These are phyloP conservation scores for Candida tetrigidarum DNA, from an alignment of 1,139 yeast genomes.

Conservation along the genomic window DNA sequence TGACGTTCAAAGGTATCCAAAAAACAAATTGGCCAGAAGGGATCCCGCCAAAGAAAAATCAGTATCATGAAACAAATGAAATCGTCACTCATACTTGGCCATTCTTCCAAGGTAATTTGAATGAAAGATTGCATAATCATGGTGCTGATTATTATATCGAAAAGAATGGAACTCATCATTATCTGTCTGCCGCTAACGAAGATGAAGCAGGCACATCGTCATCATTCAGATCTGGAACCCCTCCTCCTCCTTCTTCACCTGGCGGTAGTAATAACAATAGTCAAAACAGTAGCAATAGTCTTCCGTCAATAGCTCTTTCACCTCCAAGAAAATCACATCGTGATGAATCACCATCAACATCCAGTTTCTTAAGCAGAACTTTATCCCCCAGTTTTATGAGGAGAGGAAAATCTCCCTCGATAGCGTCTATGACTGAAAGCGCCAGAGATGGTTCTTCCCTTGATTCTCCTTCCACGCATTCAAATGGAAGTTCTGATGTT, in stretches of 20 bases:
- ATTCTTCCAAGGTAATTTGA: constrained; percentile 53
- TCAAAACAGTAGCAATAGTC: neutral
- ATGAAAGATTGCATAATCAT: constrained; percentile 37
- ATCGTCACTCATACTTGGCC: constrained; percentile 91
- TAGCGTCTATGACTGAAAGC: constrained; percentile 24
- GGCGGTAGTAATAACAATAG: neutral
- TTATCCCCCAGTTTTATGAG: constrained; percentile 40
- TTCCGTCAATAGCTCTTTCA: constrained; percentile 1
- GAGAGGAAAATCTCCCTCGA: constrained; percentile 43
- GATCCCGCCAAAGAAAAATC: constrained; percentile 84
- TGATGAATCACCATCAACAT: constrained; percentile 3
- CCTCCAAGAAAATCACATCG: constrained; percentile 9
- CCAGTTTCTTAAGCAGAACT: constrained; percentile 31
- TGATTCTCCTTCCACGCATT: constrained; percentile 16
- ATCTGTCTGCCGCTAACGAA: constrained; percentile 28
- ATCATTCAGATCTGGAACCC: constrained; percentile 23
- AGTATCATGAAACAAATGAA: constrained; percentile 65
- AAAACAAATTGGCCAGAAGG: constrained; percentile 99
- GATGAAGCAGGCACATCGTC: constrained; percentile 38
- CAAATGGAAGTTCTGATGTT: constrained; percentile 18
- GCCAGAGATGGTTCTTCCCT: constrained; percentile 12
- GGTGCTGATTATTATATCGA: constrained; percentile 59
- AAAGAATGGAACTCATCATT: constrained; percentile 22
- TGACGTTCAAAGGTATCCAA: constrained; percentile 72
- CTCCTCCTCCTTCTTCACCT: constrained; percentile 24